Conservation (phyloP, 2,329 filamentous ascomycete genomes). For the Ilyonectria destructans region DNA sequence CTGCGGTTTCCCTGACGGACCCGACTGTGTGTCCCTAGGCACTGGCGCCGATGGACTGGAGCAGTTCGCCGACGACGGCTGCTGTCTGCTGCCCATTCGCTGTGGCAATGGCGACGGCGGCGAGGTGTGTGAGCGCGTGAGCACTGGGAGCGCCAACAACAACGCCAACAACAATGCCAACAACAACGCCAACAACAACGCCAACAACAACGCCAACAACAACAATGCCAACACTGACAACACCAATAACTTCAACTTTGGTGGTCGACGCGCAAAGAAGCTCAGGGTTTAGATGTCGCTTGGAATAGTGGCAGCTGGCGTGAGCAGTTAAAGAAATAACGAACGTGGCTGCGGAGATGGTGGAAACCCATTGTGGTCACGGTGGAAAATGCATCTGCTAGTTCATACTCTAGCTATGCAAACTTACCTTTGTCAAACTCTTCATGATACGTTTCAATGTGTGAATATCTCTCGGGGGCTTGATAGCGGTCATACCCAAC, state of each 20-base stretch:
- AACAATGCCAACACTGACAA: not conserved
- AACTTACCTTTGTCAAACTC: too few species aligned
- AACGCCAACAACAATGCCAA: not conserved
- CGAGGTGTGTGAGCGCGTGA: not conserved
- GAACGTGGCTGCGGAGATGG: too few species aligned
- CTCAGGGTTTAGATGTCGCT: too few species aligned
- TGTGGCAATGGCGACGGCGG: constrained; percentile 1
- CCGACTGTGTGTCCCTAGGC: not conserved
- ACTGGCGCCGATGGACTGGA: not conserved
- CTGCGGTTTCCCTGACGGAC: constrained; percentile 1
- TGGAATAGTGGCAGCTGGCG: too few species aligned
- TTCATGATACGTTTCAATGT: too few species aligned
- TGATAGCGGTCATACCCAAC: too few species aligned
- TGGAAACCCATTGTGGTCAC: too few species aligned
- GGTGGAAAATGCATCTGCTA: too few species aligned
- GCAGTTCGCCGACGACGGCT: not conserved
- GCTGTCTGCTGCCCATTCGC: not conserved
- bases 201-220: not conserved
- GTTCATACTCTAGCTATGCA: too few species aligned
- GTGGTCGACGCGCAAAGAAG: too few species aligned
- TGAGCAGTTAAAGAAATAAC: too few species aligned
- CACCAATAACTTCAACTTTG: not conserved
- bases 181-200: not conserved
- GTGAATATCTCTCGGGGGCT: too few species aligned
- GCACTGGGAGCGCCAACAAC: not conserved